Percentiles rank a stretch among this genome's conserved stretches.
Evolutionary conservation across 2,329 filamentous ascomycete species (phyloP).

Genomic region (Cyphellophora europaea): DNA sequence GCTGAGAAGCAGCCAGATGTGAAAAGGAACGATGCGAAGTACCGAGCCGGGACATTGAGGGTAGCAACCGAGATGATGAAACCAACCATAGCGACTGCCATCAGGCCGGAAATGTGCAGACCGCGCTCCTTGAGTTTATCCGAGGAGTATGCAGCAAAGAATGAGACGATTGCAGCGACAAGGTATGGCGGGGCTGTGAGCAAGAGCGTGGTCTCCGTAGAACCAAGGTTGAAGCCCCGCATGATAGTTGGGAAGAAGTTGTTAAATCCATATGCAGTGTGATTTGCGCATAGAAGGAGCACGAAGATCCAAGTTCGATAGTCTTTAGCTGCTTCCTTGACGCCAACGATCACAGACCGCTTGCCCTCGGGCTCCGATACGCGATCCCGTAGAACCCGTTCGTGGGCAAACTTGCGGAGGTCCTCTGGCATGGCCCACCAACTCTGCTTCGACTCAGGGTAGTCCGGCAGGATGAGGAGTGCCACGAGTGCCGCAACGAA

Average conservation of each 20-base stretch:
- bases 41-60: slow-evolving; percentile 40
- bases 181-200: slow-evolving; percentile 44
- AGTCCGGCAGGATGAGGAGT: slow-evolving; percentile 33
- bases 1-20: slow-evolving; percentile 2
- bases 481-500: no score
- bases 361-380: slow-evolving; percentile 1
- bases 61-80: slow-evolving; percentile 46
- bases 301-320: slow-evolving; percentile 28
- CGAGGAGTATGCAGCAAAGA: slow-evolving; percentile 32
- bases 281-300: slow-evolving; percentile 22
- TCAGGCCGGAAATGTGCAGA: slow-evolving; percentile 4
- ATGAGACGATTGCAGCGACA: slow-evolving; percentile 40
- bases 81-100: slow-evolving; percentile 29
- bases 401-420: slow-evolving; percentile 31
- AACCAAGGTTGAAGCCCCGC: slow-evolving; percentile 29
- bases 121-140: slow-evolving; percentile 6
- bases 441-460: slow-evolving; percentile 32
- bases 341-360: slow-evolving; percentile 36
- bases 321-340: slow-evolving; percentile 42
- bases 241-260: slow-evolving; percentile 47
- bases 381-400: slow-evolving; percentile 23
- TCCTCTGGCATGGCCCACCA: slow-evolving; percentile 19
- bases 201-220: slow-evolving; percentile 41
- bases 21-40: slow-evolving; percentile 43
- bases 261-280: slow-evolving; percentile 21